These are phyloP conservation scores for Metschnikowia vanudenii DNA, from an alignment of 805 yeast species.

Conservation along the genomic window DNA sequence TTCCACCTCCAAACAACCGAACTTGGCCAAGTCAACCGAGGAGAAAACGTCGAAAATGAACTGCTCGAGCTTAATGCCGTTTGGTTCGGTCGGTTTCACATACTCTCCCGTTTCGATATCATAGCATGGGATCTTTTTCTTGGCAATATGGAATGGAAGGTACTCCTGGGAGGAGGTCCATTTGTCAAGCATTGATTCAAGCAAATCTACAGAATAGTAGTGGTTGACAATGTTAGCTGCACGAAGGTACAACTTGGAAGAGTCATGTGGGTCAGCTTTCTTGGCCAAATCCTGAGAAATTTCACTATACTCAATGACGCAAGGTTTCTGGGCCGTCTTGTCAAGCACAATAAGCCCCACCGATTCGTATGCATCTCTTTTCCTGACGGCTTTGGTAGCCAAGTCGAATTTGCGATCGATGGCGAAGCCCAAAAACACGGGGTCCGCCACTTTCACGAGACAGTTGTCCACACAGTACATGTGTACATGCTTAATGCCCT, in stretches of 20 bases:
- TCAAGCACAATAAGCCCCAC: conserved; percentile 90
- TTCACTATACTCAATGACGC: conserved; percentile 95
- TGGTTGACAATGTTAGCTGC: conserved; percentile 98
- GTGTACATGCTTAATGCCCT: conserved; percentile 84
- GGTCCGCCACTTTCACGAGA: conserved; percentile 90
- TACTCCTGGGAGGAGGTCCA: conserved; percentile 67
- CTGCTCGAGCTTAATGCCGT: conserved; percentile 94
- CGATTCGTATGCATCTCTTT: conserved; percentile 79
- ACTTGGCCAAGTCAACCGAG: conserved; percentile 61
- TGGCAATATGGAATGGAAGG: conserved; percentile 94
- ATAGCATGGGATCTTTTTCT: conserved; percentile 73
- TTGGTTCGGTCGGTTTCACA: conserved; percentile 67
- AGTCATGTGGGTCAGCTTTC: conserved; percentile 55
- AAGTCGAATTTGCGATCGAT: conserved; percentile 62
- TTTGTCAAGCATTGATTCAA: conserved; percentile 54
- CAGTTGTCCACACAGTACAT: conserved; percentile 97
- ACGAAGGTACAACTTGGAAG: conserved; percentile 59
- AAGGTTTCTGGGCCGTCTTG: conserved; percentile 56
- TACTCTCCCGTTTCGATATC: conserved; percentile 46
- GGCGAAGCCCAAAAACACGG: conserved; percentile 83
- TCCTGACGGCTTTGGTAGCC: conserved; percentile 94
- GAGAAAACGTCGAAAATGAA: conserved; percentile 96
- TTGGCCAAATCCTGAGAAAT: conserved; percentile 72
- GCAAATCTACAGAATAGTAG: conserved; percentile 81
- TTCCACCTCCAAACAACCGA: conserved; percentile 91